phyloP scores from a whole-genome alignment of 148 eudicot genomes.

The Vaccinium corymbosum region DNA sequence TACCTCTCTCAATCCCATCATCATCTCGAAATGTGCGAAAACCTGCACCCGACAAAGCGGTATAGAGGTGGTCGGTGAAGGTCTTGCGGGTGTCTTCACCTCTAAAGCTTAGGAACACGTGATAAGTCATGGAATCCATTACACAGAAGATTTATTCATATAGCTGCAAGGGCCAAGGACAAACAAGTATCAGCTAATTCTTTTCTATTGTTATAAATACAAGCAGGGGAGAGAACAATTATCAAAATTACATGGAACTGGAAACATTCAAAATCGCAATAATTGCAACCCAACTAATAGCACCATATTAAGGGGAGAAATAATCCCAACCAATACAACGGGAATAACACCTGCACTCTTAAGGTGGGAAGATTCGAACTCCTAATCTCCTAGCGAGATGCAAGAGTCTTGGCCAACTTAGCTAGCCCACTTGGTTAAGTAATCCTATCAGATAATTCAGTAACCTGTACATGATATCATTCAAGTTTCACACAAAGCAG shows the following conservation, averaged over 20 bases:
- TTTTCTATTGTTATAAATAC: no score
- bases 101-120: neutral
- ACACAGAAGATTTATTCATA: neutral
- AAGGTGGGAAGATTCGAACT: neutral
- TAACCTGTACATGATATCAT: no score
- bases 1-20: no score
- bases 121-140: neutral
- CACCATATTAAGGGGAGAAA: neutral
- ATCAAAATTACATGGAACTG: neutral
- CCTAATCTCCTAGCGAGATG: neutral
- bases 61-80: neutral
- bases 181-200: neutral
- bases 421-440: neutral
- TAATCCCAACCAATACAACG: neutral
- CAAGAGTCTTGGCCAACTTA: neutral
- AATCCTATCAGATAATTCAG: no score
- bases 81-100: neutral
- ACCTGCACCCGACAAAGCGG: neutral
- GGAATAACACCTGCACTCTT: neutral
- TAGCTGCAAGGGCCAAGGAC: neutral
- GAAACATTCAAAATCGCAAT: no score
- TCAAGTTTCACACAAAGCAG: no score
- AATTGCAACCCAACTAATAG: neutral
- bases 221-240: neutral
- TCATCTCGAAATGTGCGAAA: neutral